Conservation (phyloP, 192 early-diverging fungal genomes). For the Rhizoclosmatium sp. region DNA sequence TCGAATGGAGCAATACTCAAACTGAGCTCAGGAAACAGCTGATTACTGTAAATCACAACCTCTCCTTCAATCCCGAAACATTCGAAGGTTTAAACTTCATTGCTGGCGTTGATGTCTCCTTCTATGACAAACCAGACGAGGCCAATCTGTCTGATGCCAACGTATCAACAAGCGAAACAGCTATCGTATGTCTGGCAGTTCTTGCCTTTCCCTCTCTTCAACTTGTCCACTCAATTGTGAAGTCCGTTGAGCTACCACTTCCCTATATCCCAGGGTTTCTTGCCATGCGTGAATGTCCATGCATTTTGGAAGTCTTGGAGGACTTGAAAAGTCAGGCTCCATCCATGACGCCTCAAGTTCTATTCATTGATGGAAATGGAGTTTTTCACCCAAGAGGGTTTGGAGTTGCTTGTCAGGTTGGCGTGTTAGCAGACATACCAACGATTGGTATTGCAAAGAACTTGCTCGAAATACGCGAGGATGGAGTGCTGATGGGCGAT, state of each 20-base stretch:
- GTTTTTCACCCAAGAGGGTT: constrained; percentile 85
- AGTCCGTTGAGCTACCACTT: constrained; percentile 64
- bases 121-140: constrained; percentile 16
- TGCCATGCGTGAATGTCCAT: constrained; percentile 87
- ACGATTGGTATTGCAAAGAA: constrained; percentile 93
- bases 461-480: constrained; percentile 79
- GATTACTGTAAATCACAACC: not conserved
- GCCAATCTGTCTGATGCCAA: not conserved
- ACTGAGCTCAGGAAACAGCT: not conserved
- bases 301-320: constrained; percentile 65
- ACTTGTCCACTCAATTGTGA: constrained; percentile 70
- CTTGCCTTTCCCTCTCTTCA: constrained; percentile 68
- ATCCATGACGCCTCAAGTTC: constrained; percentile 70
- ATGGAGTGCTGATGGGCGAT: constrained; percentile 56
- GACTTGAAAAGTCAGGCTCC: constrained; percentile 58
- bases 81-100: constrained; percentile 34
- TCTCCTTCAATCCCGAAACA: constrained; percentile 2
- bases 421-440: constrained; percentile 63
- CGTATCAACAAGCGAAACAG: not conserved
- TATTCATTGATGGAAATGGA: constrained; percentile 91
- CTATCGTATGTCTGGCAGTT: constrained; percentile 76
- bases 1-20: constrained; percentile 1
- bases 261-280: constrained; percentile 92
- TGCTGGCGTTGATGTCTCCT: constrained; percentile 56
- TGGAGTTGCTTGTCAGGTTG: constrained; percentile 84